Base-by-base conservation (phyloP, 2,329 filamentous ascomycete species). In the Myriangium duriaei region DNA sequence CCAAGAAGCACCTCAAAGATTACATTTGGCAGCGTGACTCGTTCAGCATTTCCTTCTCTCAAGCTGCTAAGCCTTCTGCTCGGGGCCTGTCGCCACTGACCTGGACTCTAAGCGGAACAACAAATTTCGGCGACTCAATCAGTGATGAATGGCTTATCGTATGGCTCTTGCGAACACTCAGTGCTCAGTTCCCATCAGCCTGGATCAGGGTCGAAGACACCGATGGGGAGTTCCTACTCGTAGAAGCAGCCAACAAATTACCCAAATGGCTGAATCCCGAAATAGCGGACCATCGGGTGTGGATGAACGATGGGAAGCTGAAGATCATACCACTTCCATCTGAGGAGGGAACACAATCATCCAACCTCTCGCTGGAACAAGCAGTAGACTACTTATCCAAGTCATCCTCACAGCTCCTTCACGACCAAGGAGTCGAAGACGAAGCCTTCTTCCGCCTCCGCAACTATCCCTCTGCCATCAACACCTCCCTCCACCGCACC, bases 121-220 rank as follows among this genome's bases (percentile, higher is more conserved):
- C 85, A 1, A 82, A 88, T 55, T 96, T 86, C 51, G 87, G 88
- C 6, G 92, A 98, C 59, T 91, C 86, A 0, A 78, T 96, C 3
- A 88, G 94, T 52, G 91, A 98, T 51, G 92, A 98, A 63, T 98
- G 91, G 92, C 72, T 96, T 4, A 79, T 96, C 42, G 87, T 96
- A 13, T 94, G 87, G 60, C 64, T 96, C 4, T 67, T 98, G 18
- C 76, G 82, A 31, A 80, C 93, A 59, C 63, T 96, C 49, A 87
- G 79, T 49, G 81, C 70, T 48, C 68, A 71, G 26, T 82, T 82
- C 50, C 65, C 74, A 4, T 69, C 80, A 42, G 66, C 86, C 5
- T 98, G 88, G 87, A 72, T 86, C 32, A 77, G 82, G 34, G 71
- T 93, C 3, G 77, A 74, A 42, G 91, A 98, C 56, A 80, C 77